Evolutionary conservation across 305 asterid species (phyloP).

Genomic region (Fraxinus sp.): DNA sequence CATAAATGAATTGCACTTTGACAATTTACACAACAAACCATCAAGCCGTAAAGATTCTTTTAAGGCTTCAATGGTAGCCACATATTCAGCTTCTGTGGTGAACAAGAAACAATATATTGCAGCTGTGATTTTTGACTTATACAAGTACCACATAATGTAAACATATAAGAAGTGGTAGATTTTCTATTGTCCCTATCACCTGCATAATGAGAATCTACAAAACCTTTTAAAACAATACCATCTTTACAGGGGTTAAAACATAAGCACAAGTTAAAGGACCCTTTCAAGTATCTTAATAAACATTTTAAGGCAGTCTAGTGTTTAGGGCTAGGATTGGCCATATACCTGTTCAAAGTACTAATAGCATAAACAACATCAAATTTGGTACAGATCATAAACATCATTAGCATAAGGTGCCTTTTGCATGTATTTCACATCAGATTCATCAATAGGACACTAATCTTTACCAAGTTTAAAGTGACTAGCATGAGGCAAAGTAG

Average conservation of each 20-base stretch:
- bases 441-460: not conserved
- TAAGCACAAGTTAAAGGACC: not conserved
- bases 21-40: not conserved
- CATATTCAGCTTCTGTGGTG: not conserved
- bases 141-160: not conserved
- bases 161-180: not conserved
- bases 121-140: not conserved
- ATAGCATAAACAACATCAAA: not conserved
- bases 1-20: not conserved
- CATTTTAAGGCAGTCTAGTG: not conserved
- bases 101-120: not conserved
- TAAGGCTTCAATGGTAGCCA: not conserved
- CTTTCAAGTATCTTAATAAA: not conserved
- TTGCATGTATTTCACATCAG: not conserved
- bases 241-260: not conserved
- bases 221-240: not conserved
- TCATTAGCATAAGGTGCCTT: not conserved
- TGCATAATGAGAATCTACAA: not conserved
- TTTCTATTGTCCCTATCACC: not conserved
- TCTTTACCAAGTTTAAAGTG: not conserved
- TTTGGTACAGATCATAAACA: not conserved
- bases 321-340: not conserved
- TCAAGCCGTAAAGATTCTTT: not conserved
- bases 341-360: not conserved
- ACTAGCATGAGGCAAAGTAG: not conserved